phyloP scores from a whole-genome alignment of 2,329 filamentous ascomycete genomes.

The Aspergillus sp. region DNA sequence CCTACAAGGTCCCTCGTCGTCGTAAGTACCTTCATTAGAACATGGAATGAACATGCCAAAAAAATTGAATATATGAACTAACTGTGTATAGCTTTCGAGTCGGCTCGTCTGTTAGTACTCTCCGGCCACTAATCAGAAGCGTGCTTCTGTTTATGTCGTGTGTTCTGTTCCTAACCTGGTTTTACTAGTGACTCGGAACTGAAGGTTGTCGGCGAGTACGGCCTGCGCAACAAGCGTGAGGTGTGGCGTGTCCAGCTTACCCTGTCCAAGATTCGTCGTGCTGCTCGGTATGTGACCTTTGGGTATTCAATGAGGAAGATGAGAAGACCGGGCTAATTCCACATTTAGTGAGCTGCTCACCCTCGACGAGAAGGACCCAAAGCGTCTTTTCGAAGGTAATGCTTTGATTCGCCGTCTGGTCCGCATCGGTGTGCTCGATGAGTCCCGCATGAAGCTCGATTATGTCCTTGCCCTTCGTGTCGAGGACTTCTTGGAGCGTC shows the following conservation, averaged over 20 bases:
- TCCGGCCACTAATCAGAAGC: slow-evolving; percentile 97
- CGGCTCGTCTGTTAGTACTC: slow-evolving; percentile 96
- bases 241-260: slow-evolving; percentile 99
- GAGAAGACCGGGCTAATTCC: slow-evolving; percentile 6
- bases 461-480: slow-evolving; percentile 99
- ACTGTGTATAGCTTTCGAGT: slow-evolving; percentile 75
- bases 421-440: slow-evolving; percentile 98
- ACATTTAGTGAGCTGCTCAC: slow-evolving; percentile 89
- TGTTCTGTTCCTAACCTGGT: slow-evolving; percentile 70
- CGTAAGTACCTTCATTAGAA: slow-evolving; percentile 50
- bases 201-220: slow-evolving; percentile 99
- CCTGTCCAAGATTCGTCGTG: slow-evolving; percentile 99
- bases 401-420: slow-evolving; percentile 99
- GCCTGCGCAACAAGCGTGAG: slow-evolving; percentile 99
- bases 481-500: slow-evolving; percentile 99
- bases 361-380: slow-evolving; percentile 99
- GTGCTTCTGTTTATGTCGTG: slow-evolving; percentile 96
- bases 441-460: slow-evolving; percentile 99
- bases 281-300: slow-evolving; percentile 78
- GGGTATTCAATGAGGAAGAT: not conserved
- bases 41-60: not conserved
- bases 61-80: slow-evolving; percentile 30
- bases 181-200: slow-evolving; percentile 89
- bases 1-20: slow-evolving; percentile 96
- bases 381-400: slow-evolving; percentile 99